Base-by-base conservation (phyloP, 2,329 filamentous ascomycete genomes). In the Sporothrix brunneoviolacea region DNA sequence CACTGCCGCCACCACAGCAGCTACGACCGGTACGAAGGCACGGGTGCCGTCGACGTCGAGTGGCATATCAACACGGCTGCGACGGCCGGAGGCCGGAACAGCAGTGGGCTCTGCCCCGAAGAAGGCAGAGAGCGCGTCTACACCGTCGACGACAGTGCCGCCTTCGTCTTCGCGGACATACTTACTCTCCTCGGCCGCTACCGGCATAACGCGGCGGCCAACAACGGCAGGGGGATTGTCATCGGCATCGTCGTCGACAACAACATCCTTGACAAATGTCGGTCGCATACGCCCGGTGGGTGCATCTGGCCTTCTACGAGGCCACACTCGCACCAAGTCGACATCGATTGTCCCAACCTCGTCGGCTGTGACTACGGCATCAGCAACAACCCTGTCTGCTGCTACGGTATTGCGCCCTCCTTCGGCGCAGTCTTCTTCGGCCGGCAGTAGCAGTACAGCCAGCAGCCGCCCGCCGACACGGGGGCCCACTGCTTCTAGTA, bases 391-490 rank as follows among this genome's bases (percentile, higher is more conserved):
- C 5, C 64, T 72, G 13, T 66, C 65, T 12, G 47, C 64, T 27
- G 64, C 65, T 4, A 70, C 70, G 0, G 67, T 64, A 15, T 63
- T 73, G 12, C 68, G 68, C 3, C 70, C 70, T 4, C 59, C 65
- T n/a, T 57, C 59, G 12, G 53, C 60, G 12, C 58, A 63, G 32
- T 57, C 59, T 4, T 48, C 49, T 13, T 52, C 52, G 15, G 42
- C 51, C 57, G 24, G 57, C 60, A 33, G 62, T 64, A 10, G 53
- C 19, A 22, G 40, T 16, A 27, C 35, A 12, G 35, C 40, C 4
- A 36, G 16, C 19, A 40, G 45, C 3, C 51, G 51, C 8, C 46
- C 47, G 12, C 47, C 51, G 6, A 46, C 47, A 6, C 41, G 48
- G 1, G 44, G 60, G 8, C 59, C 61, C 9, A 51, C 58, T 8